These are phyloP conservation scores for Centaurea solstitialis DNA, from an alignment of 129 eudicot species.

Conservation along the genomic window DNA sequence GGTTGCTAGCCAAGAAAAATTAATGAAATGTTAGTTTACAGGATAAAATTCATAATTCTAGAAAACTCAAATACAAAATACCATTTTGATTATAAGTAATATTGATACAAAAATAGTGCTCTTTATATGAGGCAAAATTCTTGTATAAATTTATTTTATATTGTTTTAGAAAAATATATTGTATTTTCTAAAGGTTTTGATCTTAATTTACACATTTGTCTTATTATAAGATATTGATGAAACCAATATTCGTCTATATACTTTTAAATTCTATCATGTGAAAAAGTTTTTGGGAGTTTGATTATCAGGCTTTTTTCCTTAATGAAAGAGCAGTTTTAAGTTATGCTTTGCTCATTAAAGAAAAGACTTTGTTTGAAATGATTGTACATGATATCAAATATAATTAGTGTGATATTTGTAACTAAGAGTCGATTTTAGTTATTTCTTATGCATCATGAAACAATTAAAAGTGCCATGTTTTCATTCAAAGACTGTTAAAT, in stretches of 20 bases:
- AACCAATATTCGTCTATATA: neutral
- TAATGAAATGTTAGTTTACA: neutral
- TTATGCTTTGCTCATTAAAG: neutral
- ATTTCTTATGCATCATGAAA: neutral
- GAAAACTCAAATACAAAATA: neutral
- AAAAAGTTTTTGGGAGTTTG: neutral
- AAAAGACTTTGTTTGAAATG: neutral
- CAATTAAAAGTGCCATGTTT: neutral
- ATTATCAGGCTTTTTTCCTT: too few relatives aligned
- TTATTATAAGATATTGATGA: too few relatives aligned
- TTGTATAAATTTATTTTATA: too few relatives aligned
- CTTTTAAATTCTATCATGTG: neutral
- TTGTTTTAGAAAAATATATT: neutral
- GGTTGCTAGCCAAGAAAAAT: neutral
- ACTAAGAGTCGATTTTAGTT: too few relatives aligned
- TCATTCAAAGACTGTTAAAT: neutral
- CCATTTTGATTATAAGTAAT: too few relatives aligned
- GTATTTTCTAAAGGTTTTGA: neutral
- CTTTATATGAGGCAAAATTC: neutral
- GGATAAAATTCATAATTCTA: neutral
- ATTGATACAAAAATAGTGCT: neutral
- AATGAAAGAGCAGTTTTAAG: too few relatives aligned
- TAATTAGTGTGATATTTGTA: neutral
- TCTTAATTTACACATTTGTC: neutral
- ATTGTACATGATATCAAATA: neutral